Evolutionary conservation across 2,329 filamentous ascomycete genomes (phyloP), one percentile per base, ranked within the genome.

Genomic region (Phyllosticta paracitricarpa): DNA sequence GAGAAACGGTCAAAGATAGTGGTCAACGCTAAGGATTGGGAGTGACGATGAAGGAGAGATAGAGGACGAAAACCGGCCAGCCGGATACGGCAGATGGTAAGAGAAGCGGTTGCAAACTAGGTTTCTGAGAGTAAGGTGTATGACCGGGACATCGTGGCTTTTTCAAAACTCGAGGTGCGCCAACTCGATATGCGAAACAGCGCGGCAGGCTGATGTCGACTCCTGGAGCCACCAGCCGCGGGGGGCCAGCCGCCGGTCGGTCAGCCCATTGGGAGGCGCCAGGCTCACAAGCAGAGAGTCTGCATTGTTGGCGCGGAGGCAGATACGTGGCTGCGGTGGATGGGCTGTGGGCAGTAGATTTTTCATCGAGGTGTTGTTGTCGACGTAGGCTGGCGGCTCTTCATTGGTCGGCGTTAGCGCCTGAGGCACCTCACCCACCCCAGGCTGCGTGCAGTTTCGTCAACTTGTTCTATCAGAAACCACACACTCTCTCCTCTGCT

Each of bases 21-120:
- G 40, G 59, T 48, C 53, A 30, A 56, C 48, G 58, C 40, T 51
- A 57, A 58, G 53, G 48, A 57, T 40, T 51, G 52, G 28, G 57
- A 52, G 54, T 40, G 56, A 63, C 57, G 53, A 54, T 35, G 54
- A 64, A 65, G 62, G 63, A 57, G 63, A 62, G 64, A 61, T 59
- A 59, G 63, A 59, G 63, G 60, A 61, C 58, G 56, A 19, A 54
- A 26, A 28, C 58, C 59, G 63, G 35, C 54, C 28, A 63, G 52
- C 52, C 51, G 35, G 48, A 33, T 51, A 55, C 52, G 58, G 22
- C 17, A 22, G 52, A 60, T 55, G 52, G 58, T 60, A 56, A 56
- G 40, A 48, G 40, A n/a, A 56, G 51, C 48, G 35, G 53, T 24
- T 51, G 58, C 40, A n/a, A 48, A 48, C 17, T 48, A 48, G 40